Evolutionary conservation across 2,329 filamentous ascomycete species (phyloP).

Genomic region (Xylariaceae sp.): DNA sequence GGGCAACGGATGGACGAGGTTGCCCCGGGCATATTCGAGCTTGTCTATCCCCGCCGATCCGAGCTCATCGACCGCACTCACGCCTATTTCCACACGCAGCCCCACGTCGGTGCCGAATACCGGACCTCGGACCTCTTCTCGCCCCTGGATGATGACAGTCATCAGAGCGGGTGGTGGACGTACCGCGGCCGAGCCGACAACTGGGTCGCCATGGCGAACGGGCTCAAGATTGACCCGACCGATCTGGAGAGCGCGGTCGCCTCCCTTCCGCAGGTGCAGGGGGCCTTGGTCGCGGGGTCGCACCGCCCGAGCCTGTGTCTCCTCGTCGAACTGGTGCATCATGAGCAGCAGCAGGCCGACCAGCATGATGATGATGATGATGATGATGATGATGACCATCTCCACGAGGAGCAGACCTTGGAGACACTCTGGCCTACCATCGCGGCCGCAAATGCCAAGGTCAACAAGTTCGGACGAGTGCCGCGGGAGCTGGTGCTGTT

Average conservation of each 20-base stretch:
- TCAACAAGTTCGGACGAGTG: background rate
- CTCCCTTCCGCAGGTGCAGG: slow-evolving; percentile 13
- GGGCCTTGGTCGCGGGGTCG: slow-evolving; percentile 18
- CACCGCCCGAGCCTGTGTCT: slow-evolving; percentile 19
- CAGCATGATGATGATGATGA: background rate
- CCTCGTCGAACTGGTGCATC: slow-evolving; percentile 15
- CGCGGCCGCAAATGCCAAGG: background rate
- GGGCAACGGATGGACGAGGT: slow-evolving; percentile 22
- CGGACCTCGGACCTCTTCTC: slow-evolving; percentile 35
- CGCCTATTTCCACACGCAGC: slow-evolving; percentile 20
- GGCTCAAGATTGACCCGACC: slow-evolving; percentile 32
- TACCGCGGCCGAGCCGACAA: slow-evolving; percentile 29
- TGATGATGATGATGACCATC: background rate
- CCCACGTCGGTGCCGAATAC: slow-evolving; percentile 30
- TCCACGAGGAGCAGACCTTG: background rate
- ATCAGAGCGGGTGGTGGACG: slow-evolving; percentile 32
- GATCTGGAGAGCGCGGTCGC: slow-evolving; percentile 33
- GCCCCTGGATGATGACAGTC: slow-evolving; percentile 29
- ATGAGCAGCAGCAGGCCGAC: background rate
- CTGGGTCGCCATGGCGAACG: slow-evolving; percentile 33
- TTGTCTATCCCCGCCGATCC: slow-evolving; percentile 21
- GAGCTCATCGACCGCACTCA: slow-evolving; percentile 13
- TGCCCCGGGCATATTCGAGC: slow-evolving; percentile 21
- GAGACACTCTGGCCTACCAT: background rate
- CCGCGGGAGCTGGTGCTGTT: background rate